Evolutionary conservation across 225 moss, liverwort and hornwort species (phyloP), one percentile per base, ranked within the genome.

Genomic region (Thuidium tamariscinum): DNA sequence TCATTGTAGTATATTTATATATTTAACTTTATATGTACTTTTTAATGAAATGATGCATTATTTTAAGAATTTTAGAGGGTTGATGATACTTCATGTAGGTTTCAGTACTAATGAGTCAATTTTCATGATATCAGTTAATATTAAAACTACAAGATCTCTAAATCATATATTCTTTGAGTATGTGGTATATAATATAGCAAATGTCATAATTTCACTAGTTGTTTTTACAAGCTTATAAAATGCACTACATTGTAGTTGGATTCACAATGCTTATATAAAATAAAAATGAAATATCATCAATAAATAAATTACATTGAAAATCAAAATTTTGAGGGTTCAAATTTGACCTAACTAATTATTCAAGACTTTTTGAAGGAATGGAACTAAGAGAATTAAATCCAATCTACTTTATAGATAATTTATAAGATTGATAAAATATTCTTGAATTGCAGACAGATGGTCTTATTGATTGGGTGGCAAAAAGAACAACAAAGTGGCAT

Each of bases 401-500:
- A 16, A 23, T 52, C 1, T 16, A 4, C 13, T 8, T 4, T 6
- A 44, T 10, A 3, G 13, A 1, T 3, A 5, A 8, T 10, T 44
- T 4, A 2, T 22, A 9, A 44, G 4, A 32, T 30, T 30, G 7
- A 25, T 68, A 7, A 54, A 27, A 15, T 11, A 2, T 18, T 49
- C 4, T 64, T 81, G 1, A 70, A 79, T 63, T 89, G 68, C n/a
- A 93, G 93, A 89, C 3, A 0, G 92, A 93, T 68, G 93, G 90
- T 34, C 89, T 93, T 18, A 82, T 84, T 59, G 93, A 93, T 82
- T 93, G 93, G 93, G 67, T 75, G 7, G 89, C 76, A 30, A 89
- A 86, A 67, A 88, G 84, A 66, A 77, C 60, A 11, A 0, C 17
- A 84, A 90, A 80, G 49, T 88, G 82, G 88, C 83, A 26, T 71